A percentile compares a stretch with the other conserved stretches of the same genome.
phyloP scores from a whole-genome alignment of 2,329 filamentous ascomycete species.

The Monosporascus sp. region DNA sequence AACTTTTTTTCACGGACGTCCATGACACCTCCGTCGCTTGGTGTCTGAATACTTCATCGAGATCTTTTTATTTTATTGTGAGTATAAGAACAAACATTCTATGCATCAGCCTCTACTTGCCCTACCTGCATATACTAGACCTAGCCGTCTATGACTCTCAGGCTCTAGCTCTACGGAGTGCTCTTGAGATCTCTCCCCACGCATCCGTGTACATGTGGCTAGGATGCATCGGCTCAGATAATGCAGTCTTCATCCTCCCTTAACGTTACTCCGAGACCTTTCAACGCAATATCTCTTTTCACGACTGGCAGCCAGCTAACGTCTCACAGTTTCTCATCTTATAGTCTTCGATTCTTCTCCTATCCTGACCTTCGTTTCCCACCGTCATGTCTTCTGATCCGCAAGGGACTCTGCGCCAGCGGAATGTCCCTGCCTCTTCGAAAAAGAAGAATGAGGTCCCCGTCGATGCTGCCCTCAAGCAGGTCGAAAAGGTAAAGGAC shows the following conservation, averaged over 20 bases:
- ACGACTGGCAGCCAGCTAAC: neutral
- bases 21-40: neutral
- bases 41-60: neutral
- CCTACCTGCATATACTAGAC: neutral
- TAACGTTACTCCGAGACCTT: too few relatives aligned
- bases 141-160: neutral
- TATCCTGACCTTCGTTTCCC: conserved; percentile 12
- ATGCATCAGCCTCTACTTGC: neutral
- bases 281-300: too few relatives aligned
- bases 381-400: conserved; percentile 37
- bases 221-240: too few relatives aligned
- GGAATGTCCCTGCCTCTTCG: conserved; percentile 41
- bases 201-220: too few relatives aligned
- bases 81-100: neutral
- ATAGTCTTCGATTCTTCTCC: neutral
- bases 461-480: conserved; percentile 42
- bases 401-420: conserved; percentile 55
- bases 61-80: neutral
- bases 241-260: too few relatives aligned
- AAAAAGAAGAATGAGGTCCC: conserved; percentile 45
- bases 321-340: neutral
- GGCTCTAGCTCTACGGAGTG: too few relatives aligned
- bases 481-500: conserved; percentile 36
- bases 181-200: too few relatives aligned
- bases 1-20: neutral